Evolutionary conservation across 2,329 filamentous ascomycete species (phyloP).

Genomic region (Ilyonectria destructans): DNA sequence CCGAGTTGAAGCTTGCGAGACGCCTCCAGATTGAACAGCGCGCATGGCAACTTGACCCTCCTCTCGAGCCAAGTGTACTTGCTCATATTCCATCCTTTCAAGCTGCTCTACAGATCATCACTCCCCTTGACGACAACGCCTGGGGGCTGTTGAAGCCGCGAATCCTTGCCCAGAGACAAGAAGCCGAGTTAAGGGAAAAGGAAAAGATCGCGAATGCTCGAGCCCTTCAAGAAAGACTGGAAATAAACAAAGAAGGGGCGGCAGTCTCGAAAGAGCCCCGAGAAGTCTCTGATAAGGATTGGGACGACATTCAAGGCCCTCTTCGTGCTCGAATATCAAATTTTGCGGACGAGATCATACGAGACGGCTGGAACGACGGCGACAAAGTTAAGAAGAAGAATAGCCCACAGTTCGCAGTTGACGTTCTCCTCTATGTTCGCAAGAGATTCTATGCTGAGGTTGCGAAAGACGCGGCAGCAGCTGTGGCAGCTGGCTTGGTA

Average conservation of each 20-base stretch:
- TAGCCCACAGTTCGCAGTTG: constrained; percentile 79
- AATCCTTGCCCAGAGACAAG: constrained; percentile 76
- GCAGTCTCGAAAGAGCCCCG: constrained; percentile 48
- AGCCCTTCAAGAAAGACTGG: constrained; percentile 54
- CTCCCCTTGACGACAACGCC: constrained; percentile 77
- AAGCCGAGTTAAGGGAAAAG: constrained; percentile 74
- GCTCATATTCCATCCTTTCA: constrained; percentile 82
- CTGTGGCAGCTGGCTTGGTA: constrained; percentile 62
- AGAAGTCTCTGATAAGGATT: constrained; percentile 77
- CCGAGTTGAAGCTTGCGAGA: constrained; percentile 75
- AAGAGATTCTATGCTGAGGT: constrained; percentile 77
- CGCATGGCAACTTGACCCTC: constrained; percentile 77
- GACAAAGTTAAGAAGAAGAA: constrained; percentile 75
- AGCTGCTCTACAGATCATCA: constrained; percentile 79
- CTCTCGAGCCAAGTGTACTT: constrained; percentile 74
- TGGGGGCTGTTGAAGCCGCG: constrained; percentile 81
- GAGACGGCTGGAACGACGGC: constrained; percentile 76
- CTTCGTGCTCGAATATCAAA: constrained; percentile 76
- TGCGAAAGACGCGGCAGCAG: constrained; percentile 66
- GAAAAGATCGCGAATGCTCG: constrained; percentile 53
- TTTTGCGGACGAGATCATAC: constrained; percentile 81
- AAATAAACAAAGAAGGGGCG: constrained; percentile 7
- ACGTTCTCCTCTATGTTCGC: constrained; percentile 79
- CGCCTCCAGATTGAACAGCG: constrained; percentile 81
- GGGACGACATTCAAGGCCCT: constrained; percentile 80